Evolutionary conservation across 768 basidiomycete species (phyloP), one percentile per base, ranked within the genome.

Genomic region (Amanita molliuscula): DNA sequence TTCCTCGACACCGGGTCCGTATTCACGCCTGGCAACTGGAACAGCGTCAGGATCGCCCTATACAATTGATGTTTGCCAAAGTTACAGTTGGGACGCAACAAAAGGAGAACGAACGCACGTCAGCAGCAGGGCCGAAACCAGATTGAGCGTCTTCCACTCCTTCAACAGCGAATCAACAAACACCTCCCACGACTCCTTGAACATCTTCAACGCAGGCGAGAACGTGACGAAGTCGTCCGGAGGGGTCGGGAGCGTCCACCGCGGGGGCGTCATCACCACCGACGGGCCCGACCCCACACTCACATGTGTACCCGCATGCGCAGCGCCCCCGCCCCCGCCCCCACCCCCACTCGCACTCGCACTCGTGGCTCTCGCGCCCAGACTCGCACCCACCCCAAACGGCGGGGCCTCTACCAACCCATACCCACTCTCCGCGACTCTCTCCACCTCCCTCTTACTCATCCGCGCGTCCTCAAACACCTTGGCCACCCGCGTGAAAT

Each of bases 401-500:
- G n/a, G n/a, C n/a, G n/a, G n/a, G n/a, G 11, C 31, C 11, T 31
- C 31, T 4, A 31, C 31, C 13, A 31, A 10, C 11, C 31, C 31
- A 31, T 31, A 31, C 31, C 31, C 31, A 2, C 31, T 31, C 31
- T 31, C 13, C 71, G 70, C 1, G 62, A 65, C 31, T 68, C 62
- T 35, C 70, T 67, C 75, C 81, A 78, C 35, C 73, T 89, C 88
- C 8, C 79, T 83, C 53, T 73, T 73, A 58, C 84, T 85, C 45
- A 90, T 74, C 47, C 88, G 81, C 2, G 87, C 85, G 50, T 87
- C 84, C 56, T 83, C 76, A 54, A 88, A 88, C 23, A 89, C 76
- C 43, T 78, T 74, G 3, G 84, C 76, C 18, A 90, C 88, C 2
- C 88, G 80, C 2, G 81, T 76, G 62, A 88, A 90, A 59, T 90